Base-by-base conservation (phyloP, 805 yeast genomes). In the Ogataea glucozyma region DNA sequence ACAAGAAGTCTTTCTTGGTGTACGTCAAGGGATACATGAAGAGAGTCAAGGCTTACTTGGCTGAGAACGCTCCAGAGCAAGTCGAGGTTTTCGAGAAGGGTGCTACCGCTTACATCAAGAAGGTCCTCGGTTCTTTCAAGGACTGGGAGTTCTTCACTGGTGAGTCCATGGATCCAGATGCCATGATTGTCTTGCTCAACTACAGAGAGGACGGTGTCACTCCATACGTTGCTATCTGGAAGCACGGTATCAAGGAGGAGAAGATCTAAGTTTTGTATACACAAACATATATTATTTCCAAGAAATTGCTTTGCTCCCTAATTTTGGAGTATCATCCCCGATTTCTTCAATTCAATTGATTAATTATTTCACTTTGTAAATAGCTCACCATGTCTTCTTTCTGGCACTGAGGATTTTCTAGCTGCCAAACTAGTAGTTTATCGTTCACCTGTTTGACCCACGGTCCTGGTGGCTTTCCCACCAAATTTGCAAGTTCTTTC, bases 121-220 rank as follows among this genome's bases (percentile, higher is more conserved):
- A 93, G 82, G 85, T 93, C 58, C 72, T 93, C 64, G 85, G 83
- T 65, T 85, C 90, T 73, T 93, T 93, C 93, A 85, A 85, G 69
- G 99, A 93, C 83, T 93, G 95, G 95, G 99, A 93, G 70, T 93
- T 93, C 82, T 93, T 75, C 90, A 91, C 97, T 60, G 98, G 99
- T 80, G 98, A 91, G 79, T 86, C 96, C 69, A 93, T 93, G 99
- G 97, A 93, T 83, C 99, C 99, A 72, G 99, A 93, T 75, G 99
- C 85, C 61, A 93, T 93, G 99, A 75, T 93, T 67, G 88, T 89
- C 60, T 82, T 93, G 72, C 86, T 93, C 75, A 93, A 93, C 95
- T 93, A 91, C 89, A 95, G 99, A 78, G 99, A 93, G 79, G 98
- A 93, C 70, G 99, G 99, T 79, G 78, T 83, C 63, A 93, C 99